Evolutionary conservation across 2,329 filamentous ascomycete genomes (phyloP), one percentile per base, ranked within the genome.

Genomic region (Didymella segeticola): DNA sequence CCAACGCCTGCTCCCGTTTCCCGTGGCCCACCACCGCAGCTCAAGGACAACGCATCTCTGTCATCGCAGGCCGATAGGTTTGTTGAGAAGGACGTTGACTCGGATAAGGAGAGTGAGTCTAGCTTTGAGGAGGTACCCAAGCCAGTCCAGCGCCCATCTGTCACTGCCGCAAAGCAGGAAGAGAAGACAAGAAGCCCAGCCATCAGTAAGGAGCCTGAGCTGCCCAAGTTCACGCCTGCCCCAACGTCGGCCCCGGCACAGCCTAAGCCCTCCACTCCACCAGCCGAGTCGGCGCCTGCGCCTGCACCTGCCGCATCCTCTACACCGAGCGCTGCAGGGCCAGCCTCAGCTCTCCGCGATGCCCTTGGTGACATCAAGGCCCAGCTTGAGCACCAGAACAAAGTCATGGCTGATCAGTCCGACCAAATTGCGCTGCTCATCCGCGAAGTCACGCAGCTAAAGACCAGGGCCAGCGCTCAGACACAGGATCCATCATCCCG

Each of bases 61-160:
- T 86, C 91, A 17, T 86, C 86, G 49, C 88, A 95, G 82, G 93
- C 92, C 9, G 87, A 85, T 73, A 96, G 90, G 76, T 97, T 90
- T 76, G 89, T 91, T 64, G 92, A 96, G 71, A 81, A 89, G 22
- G 85, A 87, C 6, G 84, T 84, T n/a, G 83, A 85, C 1, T 77
- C 78, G 2, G 79, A 80, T 2, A 81, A 85, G 15, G 86, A 87
- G 39, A 88, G 90, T 53, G 82, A 84, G 23, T 93, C 90, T 1
- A 91, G 88, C 77, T 97, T 97, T 63, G 93, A 97, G 71, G 91
- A 96, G 70, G 83, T 95, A 26, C 76, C 88, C 26, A 91, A 91
- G 70, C 90, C 91, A 17, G 78, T 84, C 10, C 88, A 90, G 64
- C 87, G 89, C 39, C 78, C 78, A 19, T 61, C 70, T 3, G 66